Conservation (phyloP, 495 filamentous ascomycete genomes). For the Aspergillus steynii region DNA sequence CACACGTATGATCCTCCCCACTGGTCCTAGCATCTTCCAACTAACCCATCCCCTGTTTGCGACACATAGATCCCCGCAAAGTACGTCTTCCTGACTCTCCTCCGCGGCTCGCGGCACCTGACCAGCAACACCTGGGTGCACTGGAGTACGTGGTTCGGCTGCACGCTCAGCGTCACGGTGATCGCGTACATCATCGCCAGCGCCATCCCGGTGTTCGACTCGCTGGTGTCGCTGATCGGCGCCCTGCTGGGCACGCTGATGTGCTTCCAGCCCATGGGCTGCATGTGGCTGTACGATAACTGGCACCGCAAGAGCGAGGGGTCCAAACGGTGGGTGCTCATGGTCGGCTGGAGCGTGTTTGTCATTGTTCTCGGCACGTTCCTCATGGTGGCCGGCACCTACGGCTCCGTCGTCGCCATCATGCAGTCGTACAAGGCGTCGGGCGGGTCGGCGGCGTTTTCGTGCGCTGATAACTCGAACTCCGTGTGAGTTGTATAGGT, state of each 20-base stretch:
- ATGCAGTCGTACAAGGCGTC: slow-evolving; percentile 42
- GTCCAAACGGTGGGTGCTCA: slow-evolving; percentile 18
- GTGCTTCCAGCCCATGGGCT: slow-evolving; percentile 47
- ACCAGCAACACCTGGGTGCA: slow-evolving; percentile 57
- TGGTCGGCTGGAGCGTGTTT: slow-evolving; percentile 20
- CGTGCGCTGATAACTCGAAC: slow-evolving; percentile 40
- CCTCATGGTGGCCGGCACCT: slow-evolving; percentile 58
- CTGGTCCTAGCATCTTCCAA: slow-evolving; percentile 43
- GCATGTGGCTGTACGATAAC: slow-evolving; percentile 50
- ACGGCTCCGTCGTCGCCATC: slow-evolving; percentile 56
- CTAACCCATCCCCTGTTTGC: slow-evolving; percentile 26
- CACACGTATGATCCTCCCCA: slow-evolving; percentile 51
- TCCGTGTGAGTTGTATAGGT: slow-evolving; percentile 11
- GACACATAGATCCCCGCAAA: slow-evolving; percentile 39
- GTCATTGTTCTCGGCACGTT: slow-evolving; percentile 41
- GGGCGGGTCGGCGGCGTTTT: slow-evolving; percentile 32
- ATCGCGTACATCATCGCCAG: slow-evolving; percentile 69
- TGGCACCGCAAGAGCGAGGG: slow-evolving; percentile 46
- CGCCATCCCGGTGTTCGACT: slow-evolving; percentile 68
- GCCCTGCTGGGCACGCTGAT: slow-evolving; percentile 54
- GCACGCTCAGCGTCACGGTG: slow-evolving; percentile 56
- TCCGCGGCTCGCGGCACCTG: slow-evolving; percentile 53
- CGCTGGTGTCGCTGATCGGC: slow-evolving; percentile 59
- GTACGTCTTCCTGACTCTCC: slow-evolving; percentile 62
- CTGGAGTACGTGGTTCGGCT: slow-evolving; percentile 59